A percentile compares a stretch with the other conserved stretches of the same genome.
These are phyloP conservation scores for Ustilago lituana DNA, from an alignment of 1,284 basidiomycete species.

Conservation along the genomic window DNA sequence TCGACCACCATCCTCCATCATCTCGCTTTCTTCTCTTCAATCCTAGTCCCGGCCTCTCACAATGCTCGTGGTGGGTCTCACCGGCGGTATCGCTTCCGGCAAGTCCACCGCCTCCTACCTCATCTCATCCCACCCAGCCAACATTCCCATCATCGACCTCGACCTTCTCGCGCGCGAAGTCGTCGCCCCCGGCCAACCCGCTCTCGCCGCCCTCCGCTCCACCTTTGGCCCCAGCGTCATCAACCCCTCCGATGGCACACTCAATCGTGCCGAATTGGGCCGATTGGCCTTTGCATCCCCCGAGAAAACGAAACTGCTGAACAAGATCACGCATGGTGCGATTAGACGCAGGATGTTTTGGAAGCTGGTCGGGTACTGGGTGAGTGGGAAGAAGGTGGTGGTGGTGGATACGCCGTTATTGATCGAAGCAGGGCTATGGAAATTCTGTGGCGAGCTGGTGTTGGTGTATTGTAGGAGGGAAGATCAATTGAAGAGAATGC, in stretches of 20 bases:
- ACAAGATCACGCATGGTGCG: constrained; percentile 88
- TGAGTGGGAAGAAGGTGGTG: constrained; percentile 79
- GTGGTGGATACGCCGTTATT: constrained; percentile 92
- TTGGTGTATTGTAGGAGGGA: constrained; percentile 77
- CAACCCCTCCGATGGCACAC: constrained; percentile 73
- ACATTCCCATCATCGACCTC: constrained; percentile 86
- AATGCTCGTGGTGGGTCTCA: constrained; percentile 82
- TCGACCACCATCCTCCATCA: background rate
- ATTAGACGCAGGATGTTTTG: constrained; percentile 81
- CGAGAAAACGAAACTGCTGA: constrained; percentile 77
- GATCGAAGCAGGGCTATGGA: constrained; percentile 88
- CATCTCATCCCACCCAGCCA: constrained; percentile 72
- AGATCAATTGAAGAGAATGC: constrained; percentile 62
- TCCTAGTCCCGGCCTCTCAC: background rate
- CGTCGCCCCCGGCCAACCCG: constrained; percentile 83
- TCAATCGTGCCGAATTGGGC: constrained; percentile 87
- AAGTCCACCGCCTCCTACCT: constrained; percentile 83
- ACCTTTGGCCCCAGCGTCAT: constrained; percentile 80
- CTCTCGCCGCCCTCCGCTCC: constrained; percentile 75
- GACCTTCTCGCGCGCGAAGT: constrained; percentile 89
- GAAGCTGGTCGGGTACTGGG: constrained; percentile 78
- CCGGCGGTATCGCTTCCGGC: constrained; percentile 95
- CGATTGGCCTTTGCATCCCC: constrained; percentile 78
- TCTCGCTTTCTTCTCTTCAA: background rate
- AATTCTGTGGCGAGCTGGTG: constrained; percentile 82